These are phyloP conservation scores for Euphorbia pulcherrima DNA, from an alignment of 345 rosid genomes.

Conservation along the genomic window DNA sequence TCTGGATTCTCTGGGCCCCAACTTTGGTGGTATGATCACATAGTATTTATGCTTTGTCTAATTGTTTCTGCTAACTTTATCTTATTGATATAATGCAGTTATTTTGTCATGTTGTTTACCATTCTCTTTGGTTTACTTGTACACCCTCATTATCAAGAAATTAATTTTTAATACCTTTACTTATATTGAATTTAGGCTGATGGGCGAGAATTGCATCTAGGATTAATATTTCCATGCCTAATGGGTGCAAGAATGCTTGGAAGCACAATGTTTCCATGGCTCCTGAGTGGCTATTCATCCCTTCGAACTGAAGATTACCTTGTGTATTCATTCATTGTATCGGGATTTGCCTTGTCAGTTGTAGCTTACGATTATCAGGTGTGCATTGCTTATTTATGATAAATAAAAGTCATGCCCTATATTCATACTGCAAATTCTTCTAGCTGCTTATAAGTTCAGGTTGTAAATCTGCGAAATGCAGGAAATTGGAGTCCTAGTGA, in stretches of 20 bases:
- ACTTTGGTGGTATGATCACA: constrained; percentile 72
- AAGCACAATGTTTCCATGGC: constrained; percentile 83
- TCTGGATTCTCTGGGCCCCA: constrained; percentile 98
- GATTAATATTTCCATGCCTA: constrained; percentile 74
- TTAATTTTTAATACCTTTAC: constrained; percentile 7
- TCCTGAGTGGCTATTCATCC: constrained; percentile 57
- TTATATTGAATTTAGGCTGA: constrained; percentile 61
- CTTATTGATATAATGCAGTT: not conserved
- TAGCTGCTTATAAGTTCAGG: constrained; percentile 11
- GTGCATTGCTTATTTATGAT: constrained; percentile 10
- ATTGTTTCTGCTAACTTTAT: constrained; percentile 8
- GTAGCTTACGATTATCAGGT: constrained; percentile 98
- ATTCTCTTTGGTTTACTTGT: not conserved
- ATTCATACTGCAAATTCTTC: constrained; percentile 1
- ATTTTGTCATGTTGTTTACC: constrained; percentile 2
- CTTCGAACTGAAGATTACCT: constrained; percentile 76
- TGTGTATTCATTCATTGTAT: constrained; percentile 47
- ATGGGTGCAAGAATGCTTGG: constrained; percentile 95
- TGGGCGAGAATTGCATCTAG: constrained; percentile 83
- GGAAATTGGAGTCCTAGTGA: constrained; percentile 76
- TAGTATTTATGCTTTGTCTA: constrained; percentile 6
- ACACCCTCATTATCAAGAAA: not conserved
- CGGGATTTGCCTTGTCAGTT: constrained; percentile 62
- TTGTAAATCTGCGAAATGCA: constrained; percentile 32
- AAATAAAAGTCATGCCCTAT: not conserved